Base-by-base conservation (phyloP, 768 basidiomycete species). In the Rhizopogon sp. region DNA sequence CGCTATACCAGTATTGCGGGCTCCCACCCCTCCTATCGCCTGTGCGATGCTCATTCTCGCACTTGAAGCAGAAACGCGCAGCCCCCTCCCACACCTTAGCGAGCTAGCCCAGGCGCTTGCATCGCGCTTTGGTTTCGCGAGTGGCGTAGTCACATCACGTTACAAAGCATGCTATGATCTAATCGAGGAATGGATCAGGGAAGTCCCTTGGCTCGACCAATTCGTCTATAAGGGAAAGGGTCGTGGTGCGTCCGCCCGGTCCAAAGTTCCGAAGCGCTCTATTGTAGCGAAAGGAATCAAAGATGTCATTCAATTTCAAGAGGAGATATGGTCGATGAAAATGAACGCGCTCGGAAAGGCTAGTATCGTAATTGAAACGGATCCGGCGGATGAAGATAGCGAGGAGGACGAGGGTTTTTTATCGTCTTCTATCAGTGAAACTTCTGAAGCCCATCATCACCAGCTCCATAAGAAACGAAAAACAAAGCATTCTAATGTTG, bases 181-280 rank as follows among this genome's bases (percentile, higher is more conserved):
- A 53, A 69, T 90, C 33, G 78, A 78, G 37, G 70, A 76, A 53
- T 83, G 82, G 76, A 79, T 83, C 28, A 73, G 77, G 47, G 77
- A 80, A n/a, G 75, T 92, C 3, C 87, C 88, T 5, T 93, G 90
- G 90, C 72, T 90, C 10, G 77, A 82, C 57, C 77, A 81, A 44
- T 84, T 83, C 57, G 67, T 74, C 10, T 59, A 56, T 60, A 67
- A 77, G 70, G 58, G 56, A 35, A 69, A 66, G 45, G 64, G 63
- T 43, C 64, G 58, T 25, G 60, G 64, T 40, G 45, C 64, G 22
- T 68, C 71, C 43, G 80, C 84, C 0, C 77, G 83, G 10, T 79
- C 85, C 14, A 85, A 82, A 62, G 70, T 81, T 41, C 70, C 85
- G 10, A 85, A 84, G 65, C 78, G 88, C n/a, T 66, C 74, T 37